Evolutionary conservation across 371 early-diverging fungal genomes (phyloP).

Genomic region (Chytridium lagenaria): DNA sequence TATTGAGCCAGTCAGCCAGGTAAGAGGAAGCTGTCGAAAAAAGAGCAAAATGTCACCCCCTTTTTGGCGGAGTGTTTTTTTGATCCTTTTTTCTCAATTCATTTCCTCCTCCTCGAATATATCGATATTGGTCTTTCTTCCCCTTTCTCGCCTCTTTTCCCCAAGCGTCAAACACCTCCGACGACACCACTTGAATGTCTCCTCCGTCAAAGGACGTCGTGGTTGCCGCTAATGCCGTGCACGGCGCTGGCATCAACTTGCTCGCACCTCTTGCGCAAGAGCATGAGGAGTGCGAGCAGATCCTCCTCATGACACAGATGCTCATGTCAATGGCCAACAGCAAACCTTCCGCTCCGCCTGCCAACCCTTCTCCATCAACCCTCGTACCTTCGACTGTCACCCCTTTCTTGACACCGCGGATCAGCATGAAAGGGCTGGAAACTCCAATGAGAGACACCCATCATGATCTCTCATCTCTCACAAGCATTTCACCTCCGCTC

Average conservation of each 20-base stretch:
- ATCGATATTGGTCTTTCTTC: no score
- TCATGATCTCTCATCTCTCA: not conserved
- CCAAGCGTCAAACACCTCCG: no score
- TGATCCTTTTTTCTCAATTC: no score
- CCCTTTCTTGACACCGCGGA: not conserved
- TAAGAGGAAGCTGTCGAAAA: no score
- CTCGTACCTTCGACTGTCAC: not conserved
- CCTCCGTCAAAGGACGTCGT: no score
- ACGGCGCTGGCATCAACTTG: not conserved
- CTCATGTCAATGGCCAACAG: constrained; percentile 12
- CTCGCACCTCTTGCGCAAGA: constrained; percentile 9
- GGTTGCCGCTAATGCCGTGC: no score
- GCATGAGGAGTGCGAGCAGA: constrained; percentile 16
- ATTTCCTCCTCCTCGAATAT: no score
- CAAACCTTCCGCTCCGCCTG: not conserved
- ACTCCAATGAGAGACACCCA: not conserved
- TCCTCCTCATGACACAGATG: constrained; percentile 14
- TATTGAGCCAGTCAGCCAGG: no score
- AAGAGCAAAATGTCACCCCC: no score
- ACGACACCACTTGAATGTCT: no score
- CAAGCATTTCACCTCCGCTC: not conserved
- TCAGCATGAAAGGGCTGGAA: not conserved
- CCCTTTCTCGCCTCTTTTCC: no score
- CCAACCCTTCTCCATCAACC: not conserved
- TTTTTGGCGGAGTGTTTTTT: no score